phyloP scores from a whole-genome alignment of 208 protist species.

The Wallacemonas rigidus region DNA sequence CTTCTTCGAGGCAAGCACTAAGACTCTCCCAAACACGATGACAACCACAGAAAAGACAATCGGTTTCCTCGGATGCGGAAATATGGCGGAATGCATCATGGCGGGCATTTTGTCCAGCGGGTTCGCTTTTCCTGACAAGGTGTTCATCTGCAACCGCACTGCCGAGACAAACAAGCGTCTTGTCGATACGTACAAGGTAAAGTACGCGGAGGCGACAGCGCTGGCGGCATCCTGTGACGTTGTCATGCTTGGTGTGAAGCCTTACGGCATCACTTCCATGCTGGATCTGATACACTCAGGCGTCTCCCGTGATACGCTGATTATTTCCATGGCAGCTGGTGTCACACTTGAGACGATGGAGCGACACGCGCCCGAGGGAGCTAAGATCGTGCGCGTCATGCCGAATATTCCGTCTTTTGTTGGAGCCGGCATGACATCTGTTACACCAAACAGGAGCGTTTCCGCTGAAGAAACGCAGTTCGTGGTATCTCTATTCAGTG shows the following conservation, averaged over 20 bases:
- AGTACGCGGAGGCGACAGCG: conserved; percentile 39
- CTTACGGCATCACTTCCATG: conserved; percentile 71
- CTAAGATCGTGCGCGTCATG: conserved; percentile 94
- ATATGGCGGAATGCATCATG: conserved; percentile 93
- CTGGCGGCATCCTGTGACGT: conserved; percentile 72
- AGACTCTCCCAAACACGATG: neutral
- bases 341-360: conserved; percentile 81
- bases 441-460: conserved; percentile 52
- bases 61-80: conserved; percentile 95
- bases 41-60: conserved; percentile 35
- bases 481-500: conserved; percentile 62
- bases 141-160: conserved; percentile 78
- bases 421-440: conserved; percentile 64
- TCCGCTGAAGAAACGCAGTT: conserved; percentile 41
- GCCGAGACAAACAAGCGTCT: conserved; percentile 43
- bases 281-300: conserved; percentile 50
- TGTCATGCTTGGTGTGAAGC: conserved; percentile 94
- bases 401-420: conserved; percentile 94
- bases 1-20: too few relatives aligned
- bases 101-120: conserved; percentile 51
- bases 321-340: conserved; percentile 94
- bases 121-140: conserved; percentile 36
- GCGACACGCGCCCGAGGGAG: conserved; percentile 35
- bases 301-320: conserved; percentile 49
- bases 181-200: conserved; percentile 53